Evolutionary conservation across 1,284 basidiomycete species (phyloP), one percentile per base, ranked within the genome.

Genomic region (Fomitopsis betulina): DNA sequence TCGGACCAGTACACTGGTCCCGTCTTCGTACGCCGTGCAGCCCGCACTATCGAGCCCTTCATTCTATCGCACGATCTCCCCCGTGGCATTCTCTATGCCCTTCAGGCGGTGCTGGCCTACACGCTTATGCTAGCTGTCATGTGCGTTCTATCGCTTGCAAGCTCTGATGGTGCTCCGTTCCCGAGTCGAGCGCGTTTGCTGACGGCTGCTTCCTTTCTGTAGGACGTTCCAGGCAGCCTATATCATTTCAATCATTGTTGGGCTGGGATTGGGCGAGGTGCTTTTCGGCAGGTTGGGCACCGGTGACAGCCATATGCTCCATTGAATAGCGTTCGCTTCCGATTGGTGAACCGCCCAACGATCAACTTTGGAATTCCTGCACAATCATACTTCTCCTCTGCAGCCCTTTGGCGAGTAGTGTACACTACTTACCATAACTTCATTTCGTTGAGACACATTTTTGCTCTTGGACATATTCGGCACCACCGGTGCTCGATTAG

Each of bases 141-240:
- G 89, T 89, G 72, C 71, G 86, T 60, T 32, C 51, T 54, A n/a
- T 35, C 12, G 49, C 37, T 23, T 32, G 45, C 49, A 56, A 8
- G 21, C 32, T 21, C 54, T 39, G 42, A 27, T 54, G 58, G 52
- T 52, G 52, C 42, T 30, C 42, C 23, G 40, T 58, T 42, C 54
- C 57, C 53, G 53, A 58, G 57, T 55, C 33, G 43, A 33, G 30
- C 32, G 30, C 49, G 49, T 55, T 55, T 57, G 49, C 58, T 49
- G 15, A 25, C 25, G 47, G 10, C 17, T 15, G 19, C 23, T 21
- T 37, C 45, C 15, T 50, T 59, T 60, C 35, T 55, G 53, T 60
- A 91, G 89, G 89, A 87, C 88, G 5, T 90, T 86, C 70, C 84
- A 91, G 62, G 86, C 79, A 17, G 83, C 81, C 8, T 91, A 80